Evolutionary conservation across 129 eudicot genomes (phyloP).

Genomic region (Centaurea solstitialis): DNA sequence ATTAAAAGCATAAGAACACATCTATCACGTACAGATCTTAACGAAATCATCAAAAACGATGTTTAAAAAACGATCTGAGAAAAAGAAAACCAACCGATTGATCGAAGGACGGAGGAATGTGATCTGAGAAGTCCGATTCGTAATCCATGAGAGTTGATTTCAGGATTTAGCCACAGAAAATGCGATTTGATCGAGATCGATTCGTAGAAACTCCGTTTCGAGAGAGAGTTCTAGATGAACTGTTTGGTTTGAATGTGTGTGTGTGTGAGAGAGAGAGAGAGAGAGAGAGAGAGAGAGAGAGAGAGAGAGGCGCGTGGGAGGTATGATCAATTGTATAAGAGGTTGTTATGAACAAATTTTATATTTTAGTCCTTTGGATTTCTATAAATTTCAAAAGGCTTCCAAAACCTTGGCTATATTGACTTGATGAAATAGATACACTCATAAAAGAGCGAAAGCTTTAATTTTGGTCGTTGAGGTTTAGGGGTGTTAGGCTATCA

Average conservation of each 20-base stretch:
- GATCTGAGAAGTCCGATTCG: slow-evolving; percentile 30
- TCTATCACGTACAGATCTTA: background rate
- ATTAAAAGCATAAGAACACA: background rate
- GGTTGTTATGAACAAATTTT: background rate
- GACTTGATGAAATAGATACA: no score
- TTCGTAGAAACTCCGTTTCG: background rate
- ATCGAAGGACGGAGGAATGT: slow-evolving; percentile 21
- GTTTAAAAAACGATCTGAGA: background rate
- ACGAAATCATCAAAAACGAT: background rate
- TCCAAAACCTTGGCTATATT: background rate
- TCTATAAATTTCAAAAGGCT: background rate
- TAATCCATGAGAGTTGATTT: slow-evolving; percentile 15
- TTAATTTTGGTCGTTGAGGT: no score
- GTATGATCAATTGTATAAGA: background rate
- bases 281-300: no score
- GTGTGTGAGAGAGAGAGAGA: no score
- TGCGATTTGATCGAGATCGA: background rate
- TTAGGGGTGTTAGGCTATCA: no score
- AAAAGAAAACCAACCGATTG: slow-evolving; percentile 15
- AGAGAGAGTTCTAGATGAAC: background rate
- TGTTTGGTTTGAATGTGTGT: background rate
- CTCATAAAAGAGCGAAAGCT: no score
- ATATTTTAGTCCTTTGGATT: background rate
- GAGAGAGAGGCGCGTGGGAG: slow-evolving; percentile 4
- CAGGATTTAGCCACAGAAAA: background rate